These are phyloP conservation scores for Hyphopichia burtonii DNA, from an alignment of 1,139 yeast species.

Conservation along the genomic window DNA sequence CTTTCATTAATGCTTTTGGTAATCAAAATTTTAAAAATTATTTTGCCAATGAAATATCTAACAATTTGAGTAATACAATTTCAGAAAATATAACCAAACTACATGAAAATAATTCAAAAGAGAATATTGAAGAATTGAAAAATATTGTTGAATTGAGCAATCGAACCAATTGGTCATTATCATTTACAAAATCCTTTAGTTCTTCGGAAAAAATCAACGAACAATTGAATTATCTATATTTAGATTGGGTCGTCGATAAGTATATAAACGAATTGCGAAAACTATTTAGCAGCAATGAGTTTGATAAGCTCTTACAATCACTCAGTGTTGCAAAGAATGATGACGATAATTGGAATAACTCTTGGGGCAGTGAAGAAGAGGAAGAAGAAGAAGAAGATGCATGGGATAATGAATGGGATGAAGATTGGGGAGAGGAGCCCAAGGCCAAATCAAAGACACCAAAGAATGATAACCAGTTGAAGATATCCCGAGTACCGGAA, in stretches of 20 bases:
- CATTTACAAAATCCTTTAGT: constrained; percentile 19
- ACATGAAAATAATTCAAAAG: constrained; percentile 15
- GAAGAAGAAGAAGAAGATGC: constrained; percentile 11
- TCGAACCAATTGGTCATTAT: constrained; percentile 30
- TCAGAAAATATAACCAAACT: constrained; percentile 29
- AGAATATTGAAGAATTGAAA: constrained; percentile 18
- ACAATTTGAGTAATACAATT: constrained; percentile 26
- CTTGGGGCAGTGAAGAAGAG: constrained; percentile 4
- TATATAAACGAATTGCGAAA: constrained; percentile 23
- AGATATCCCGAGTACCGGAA: constrained; percentile 21
- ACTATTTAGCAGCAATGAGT: constrained; percentile 13
- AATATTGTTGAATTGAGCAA: constrained; percentile 22
- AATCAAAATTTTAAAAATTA: constrained; percentile 23
- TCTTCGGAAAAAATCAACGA: constrained; percentile 15
- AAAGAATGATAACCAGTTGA: constrained; percentile 2
- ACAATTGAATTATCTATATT: constrained; percentile 26
- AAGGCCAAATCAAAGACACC: constrained; percentile 1
- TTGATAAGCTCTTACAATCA: constrained; percentile 5
- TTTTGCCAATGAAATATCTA: constrained; percentile 30
- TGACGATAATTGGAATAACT: constrained; percentile 11
- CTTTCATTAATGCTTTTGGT: constrained; percentile 28
- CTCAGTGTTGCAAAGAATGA: constrained; percentile 1
- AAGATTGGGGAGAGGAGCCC: constrained; percentile 19
- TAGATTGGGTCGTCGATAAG: constrained; percentile 31
- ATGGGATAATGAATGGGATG: constrained; percentile 25